Conservation (phyloP, 345 rosid genomes). For the Brassica napus region DNA sequence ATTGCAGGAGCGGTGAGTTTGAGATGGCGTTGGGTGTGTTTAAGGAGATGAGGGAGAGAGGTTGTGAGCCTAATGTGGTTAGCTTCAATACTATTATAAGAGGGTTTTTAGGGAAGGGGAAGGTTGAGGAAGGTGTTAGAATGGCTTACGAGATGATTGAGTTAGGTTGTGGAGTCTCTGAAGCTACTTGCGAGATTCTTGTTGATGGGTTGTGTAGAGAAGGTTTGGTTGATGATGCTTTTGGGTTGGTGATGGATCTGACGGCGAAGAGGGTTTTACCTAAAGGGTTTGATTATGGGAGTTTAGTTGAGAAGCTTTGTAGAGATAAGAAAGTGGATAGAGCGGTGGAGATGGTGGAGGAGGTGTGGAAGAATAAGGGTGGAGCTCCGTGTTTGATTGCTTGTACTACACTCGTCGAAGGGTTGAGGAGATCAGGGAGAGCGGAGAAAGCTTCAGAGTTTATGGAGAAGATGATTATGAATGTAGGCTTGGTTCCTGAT, state of each 20-base stretch:
- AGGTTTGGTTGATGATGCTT: slow-evolving; percentile 50
- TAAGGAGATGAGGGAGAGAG: slow-evolving; percentile 70
- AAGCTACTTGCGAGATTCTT: slow-evolving; percentile 79
- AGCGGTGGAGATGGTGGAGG: slow-evolving; percentile 60
- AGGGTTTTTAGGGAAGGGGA: slow-evolving; percentile 63
- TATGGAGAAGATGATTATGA: slow-evolving; percentile 68
- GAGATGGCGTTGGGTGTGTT: slow-evolving; percentile 66
- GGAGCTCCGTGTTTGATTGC: slow-evolving; percentile 63
- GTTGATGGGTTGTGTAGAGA: slow-evolving; percentile 71
- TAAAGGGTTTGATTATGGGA: slow-evolving; percentile 53
- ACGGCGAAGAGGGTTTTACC: slow-evolving; percentile 61
- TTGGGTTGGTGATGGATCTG: slow-evolving; percentile 64
- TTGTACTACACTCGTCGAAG: slow-evolving; percentile 76
- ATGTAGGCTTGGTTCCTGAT: slow-evolving; percentile 61
- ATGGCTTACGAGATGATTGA: slow-evolving; percentile 89
- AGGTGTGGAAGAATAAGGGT: slow-evolving; percentile 61
- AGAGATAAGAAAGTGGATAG: slow-evolving; percentile 42
- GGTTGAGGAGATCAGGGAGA: slow-evolving; percentile 65
- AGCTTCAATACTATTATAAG: slow-evolving; percentile 80
- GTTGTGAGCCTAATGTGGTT: slow-evolving; percentile 76
- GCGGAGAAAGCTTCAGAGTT: slow-evolving; percentile 49
- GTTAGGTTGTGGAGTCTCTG: slow-evolving; percentile 56
- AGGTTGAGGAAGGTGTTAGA: slow-evolving; percentile 61
- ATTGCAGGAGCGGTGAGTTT: slow-evolving; percentile 54
- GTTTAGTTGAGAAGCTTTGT: slow-evolving; percentile 64